phyloP scores from a whole-genome alignment of 108 stramenopile genomes.

The Skeletonema tropicum region DNA sequence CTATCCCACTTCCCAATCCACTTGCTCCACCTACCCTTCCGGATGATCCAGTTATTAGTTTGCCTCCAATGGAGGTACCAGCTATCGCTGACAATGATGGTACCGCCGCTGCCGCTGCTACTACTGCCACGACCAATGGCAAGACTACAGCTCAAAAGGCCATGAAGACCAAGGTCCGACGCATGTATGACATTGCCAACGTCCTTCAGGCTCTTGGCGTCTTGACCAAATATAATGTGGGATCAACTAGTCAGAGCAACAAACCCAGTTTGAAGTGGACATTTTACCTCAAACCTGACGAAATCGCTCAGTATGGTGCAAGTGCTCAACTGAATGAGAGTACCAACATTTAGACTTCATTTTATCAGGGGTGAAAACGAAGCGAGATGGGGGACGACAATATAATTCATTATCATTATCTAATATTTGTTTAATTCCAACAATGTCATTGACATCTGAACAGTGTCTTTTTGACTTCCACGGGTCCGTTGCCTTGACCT shows the following conservation, averaged over 20 bases:
- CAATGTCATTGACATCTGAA: too few species aligned
- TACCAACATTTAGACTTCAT: neutral
- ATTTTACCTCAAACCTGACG: conserved; percentile 47
- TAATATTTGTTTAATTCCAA: too few species aligned
- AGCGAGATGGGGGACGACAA: too few species aligned
- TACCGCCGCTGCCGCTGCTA: conserved; percentile 11
- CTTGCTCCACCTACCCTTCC: neutral
- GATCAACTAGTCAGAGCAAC: conserved; percentile 26
- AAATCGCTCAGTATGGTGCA: conserved; percentile 30
- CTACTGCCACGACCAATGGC: conserved; percentile 5
- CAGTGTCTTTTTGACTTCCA: too few species aligned
- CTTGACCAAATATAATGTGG: conserved; percentile 72
- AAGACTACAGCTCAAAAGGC: conserved; percentile 36
- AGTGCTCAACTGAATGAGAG: neutral
- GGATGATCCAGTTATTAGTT: neutral
- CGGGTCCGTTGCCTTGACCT: too few species aligned
- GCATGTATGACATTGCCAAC: conserved; percentile 97
- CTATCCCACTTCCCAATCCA: conserved; percentile 28
- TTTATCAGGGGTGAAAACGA: too few species aligned
- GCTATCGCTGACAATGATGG: neutral
- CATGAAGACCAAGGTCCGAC: conserved; percentile 92
- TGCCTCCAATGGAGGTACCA: neutral
- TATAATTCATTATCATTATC: too few species aligned
- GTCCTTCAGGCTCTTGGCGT: conserved; percentile 84
- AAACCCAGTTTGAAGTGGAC: conserved; percentile 72